phyloP scores from a whole-genome alignment of 495 filamentous ascomycete species.

The Xylaria longipes region DNA sequence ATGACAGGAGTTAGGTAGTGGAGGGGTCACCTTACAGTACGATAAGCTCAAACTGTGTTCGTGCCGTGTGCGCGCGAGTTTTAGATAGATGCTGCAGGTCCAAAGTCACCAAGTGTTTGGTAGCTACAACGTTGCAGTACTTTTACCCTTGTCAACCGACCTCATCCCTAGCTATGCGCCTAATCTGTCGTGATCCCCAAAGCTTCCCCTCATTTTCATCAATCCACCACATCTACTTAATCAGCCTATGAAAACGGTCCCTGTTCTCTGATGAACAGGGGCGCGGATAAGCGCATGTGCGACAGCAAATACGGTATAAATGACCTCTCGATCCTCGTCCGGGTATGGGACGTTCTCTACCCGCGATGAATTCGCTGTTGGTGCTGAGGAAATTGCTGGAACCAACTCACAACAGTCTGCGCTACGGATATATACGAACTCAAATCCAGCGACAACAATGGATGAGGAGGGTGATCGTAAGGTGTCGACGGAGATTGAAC shows the following conservation, averaged over 20 bases:
- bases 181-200: neutral
- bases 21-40: neutral
- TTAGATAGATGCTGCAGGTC: neutral
- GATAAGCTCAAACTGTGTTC: neutral
- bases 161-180: neutral
- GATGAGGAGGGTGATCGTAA: constrained; percentile 20
- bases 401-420: neutral
- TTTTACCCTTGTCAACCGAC: neutral
- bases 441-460: constrained; percentile 24
- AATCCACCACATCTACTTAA: constrained; percentile 14
- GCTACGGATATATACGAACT: neutral
- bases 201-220: constrained; percentile 16
- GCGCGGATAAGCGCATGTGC: neutral
- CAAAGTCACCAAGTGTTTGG: neutral
- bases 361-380: neutral
- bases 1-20: neutral
- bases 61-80: neutral
- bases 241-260: constrained; percentile 20
- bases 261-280: neutral
- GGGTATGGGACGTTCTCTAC: constrained; percentile 25
- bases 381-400: neutral
- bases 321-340: constrained; percentile 15
- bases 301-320: constrained; percentile 18
- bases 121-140: constrained; percentile 24
- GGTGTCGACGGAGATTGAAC: constrained; percentile 28